Evolutionary conservation across 164 flowering plant genomes (phyloP).

Genomic region (Akebia trifoliata): DNA sequence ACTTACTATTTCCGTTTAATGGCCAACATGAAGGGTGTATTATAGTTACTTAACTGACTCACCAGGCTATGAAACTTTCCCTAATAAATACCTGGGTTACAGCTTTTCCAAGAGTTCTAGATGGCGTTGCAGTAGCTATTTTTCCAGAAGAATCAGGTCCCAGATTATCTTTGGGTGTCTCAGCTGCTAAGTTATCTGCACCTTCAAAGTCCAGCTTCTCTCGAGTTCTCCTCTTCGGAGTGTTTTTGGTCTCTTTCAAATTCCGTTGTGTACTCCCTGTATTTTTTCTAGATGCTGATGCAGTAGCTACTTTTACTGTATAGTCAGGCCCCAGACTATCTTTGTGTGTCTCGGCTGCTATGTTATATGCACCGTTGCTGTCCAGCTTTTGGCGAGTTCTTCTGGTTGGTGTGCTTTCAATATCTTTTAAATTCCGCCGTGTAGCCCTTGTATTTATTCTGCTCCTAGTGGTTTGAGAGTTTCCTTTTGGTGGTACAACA

Average conservation of each 20-base stretch:
- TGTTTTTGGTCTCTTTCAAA: conserved; percentile 13
- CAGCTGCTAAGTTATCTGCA: conserved; percentile 19
- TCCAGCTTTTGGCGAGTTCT: conserved; percentile 21
- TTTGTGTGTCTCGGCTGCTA: conserved; percentile 17
- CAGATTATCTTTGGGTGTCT: conserved; percentile 17
- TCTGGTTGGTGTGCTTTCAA: conserved; percentile 20
- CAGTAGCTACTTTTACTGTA: conserved; percentile 17
- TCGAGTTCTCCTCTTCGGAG: conserved; percentile 21
- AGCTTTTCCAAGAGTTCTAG: conserved; percentile 44
- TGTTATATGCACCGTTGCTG: conserved; percentile 18
- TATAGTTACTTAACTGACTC: no score
- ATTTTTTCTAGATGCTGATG: conserved; percentile 30
- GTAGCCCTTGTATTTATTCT: not conserved
- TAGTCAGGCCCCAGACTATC: conserved; percentile 21
- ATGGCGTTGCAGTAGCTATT: conserved; percentile 21
- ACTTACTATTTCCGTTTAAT: no score
- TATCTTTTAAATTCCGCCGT: conserved; percentile 11
- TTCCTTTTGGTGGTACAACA: conserved; percentile 18
- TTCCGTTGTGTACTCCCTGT: conserved; percentile 7
- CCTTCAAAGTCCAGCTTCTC: conserved; percentile 22
- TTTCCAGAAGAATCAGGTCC: conserved; percentile 23
- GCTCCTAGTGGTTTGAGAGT: conserved; percentile 9
- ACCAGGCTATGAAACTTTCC: no score
- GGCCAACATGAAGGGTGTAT: not conserved
- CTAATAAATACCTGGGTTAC: conserved; percentile 51